Evolutionary conservation across 306 rosid genomes (phyloP).

Genomic region (Prinsepia uniflora): DNA sequence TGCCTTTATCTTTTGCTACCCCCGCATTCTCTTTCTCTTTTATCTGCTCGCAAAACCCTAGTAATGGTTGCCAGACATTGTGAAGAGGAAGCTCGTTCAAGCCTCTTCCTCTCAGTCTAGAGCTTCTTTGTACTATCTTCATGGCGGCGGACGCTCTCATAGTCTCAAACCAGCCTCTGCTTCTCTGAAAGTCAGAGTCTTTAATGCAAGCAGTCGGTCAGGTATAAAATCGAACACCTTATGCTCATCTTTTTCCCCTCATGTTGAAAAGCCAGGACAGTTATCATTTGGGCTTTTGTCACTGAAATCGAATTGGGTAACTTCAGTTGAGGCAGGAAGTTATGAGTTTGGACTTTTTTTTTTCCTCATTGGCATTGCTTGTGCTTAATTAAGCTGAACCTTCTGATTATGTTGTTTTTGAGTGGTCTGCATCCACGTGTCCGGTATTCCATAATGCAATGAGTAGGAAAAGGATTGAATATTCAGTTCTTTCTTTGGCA

Average conservation of each 20-base stretch:
- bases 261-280: not conserved
- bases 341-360: not conserved
- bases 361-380: not conserved
- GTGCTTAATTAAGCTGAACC: not conserved
- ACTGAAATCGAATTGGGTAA: not conserved
- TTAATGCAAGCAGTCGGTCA: constrained; percentile 25
- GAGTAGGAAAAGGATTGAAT: not conserved
- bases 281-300: not conserved
- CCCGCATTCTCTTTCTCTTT: not conserved
- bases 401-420: not conserved
- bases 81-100: constrained; percentile 27
- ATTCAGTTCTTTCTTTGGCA: not conserved
- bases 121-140: constrained; percentile 25
- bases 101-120: constrained; percentile 15
- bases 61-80: not conserved
- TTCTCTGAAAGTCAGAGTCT: constrained; percentile 15
- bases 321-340: not conserved
- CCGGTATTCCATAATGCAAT: not conserved
- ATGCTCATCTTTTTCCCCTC: not conserved
- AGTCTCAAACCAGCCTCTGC: constrained; percentile 7
- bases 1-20: not conserved
- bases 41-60: constrained; percentile 6
- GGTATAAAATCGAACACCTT: constrained; percentile 28
- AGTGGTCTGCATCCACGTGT: not conserved
- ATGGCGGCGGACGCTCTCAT: constrained; percentile 18